Conservation (phyloP, 148 eudicot species). For the Nyssa sinensis region DNA sequence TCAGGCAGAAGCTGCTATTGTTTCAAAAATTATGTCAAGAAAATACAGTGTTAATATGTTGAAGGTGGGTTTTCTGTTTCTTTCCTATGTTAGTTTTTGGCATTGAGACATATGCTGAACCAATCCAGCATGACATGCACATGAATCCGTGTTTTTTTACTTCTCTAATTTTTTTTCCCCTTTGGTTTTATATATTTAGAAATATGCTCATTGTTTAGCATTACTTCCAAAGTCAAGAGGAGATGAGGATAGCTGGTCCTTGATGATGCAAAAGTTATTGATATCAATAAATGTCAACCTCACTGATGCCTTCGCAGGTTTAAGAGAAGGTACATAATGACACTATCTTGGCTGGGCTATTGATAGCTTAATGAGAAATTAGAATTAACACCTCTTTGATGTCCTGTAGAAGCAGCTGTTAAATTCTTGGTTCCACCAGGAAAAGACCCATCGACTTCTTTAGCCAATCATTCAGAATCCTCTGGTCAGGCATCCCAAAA, state of each 20-base stretch:
- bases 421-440: constrained; percentile 52
- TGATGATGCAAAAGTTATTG: constrained; percentile 65
- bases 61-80: constrained; percentile 38
- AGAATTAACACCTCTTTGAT: constrained; percentile 22
- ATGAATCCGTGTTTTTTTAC: neutral
- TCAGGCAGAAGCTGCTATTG: constrained; percentile 72
- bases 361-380: constrained; percentile 33
- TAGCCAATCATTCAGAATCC: constrained; percentile 30
- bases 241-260: constrained; percentile 67
- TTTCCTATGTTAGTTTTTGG: neutral
- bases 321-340: constrained; percentile 55
- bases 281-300: constrained; percentile 42
- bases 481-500: constrained; percentile 30
- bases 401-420: too few relatives aligned
- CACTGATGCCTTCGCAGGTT: constrained; percentile 57
- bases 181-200: constrained; percentile 32
- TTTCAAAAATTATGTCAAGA: constrained; percentile 49
- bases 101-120: neutral
- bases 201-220: constrained; percentile 58
- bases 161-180: too few relatives aligned
- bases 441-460: constrained; percentile 46
- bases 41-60: constrained; percentile 35
- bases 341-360: neutral
- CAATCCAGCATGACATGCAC: neutral
- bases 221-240: constrained; percentile 67